Evolutionary conservation across 148 eudicot species (phyloP).

Genomic region (Nepenthes mirabilis): DNA sequence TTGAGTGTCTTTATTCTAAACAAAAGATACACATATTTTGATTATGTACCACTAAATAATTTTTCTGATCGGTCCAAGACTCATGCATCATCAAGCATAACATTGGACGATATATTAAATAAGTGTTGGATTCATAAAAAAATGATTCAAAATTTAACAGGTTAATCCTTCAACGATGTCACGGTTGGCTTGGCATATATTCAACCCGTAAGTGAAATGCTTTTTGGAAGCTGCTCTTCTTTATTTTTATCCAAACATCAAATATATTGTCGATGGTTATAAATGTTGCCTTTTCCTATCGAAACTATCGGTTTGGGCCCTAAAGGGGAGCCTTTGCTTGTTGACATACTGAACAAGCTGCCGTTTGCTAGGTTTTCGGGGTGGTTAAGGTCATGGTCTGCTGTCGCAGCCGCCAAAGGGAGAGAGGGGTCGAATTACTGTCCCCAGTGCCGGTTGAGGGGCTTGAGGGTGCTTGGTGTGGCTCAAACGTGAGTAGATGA

Average conservation of each 20-base stretch:
- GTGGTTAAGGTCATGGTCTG: slow-evolving; percentile 35
- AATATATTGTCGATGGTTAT: slow-evolving; percentile 22
- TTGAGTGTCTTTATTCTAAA: no score
- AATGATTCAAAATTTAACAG: no score
- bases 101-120: no score
- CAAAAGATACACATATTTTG: no score
- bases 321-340: slow-evolving; percentile 20
- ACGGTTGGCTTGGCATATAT: slow-evolving; percentile 15
- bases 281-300: slow-evolving; percentile 33
- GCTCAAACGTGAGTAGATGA: slow-evolving; percentile 14
- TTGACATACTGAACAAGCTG: slow-evolving; percentile 26
- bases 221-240: slow-evolving; percentile 18
- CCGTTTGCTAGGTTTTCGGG: slow-evolving; percentile 22
- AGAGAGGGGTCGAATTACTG: slow-evolving; percentile 37
- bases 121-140: no score
- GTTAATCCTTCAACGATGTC: slow-evolving; percentile 20
- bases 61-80: no score
- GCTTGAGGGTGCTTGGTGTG: slow-evolving; percentile 41
- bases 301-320: slow-evolving; percentile 30
- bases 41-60: no score
- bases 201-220: slow-evolving; percentile 16
- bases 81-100: no score
- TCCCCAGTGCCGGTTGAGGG: slow-evolving; percentile 18
- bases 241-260: slow-evolving; percentile 21
- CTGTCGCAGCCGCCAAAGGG: slow-evolving; percentile 20